Base-by-base conservation (phyloP, 495 filamentous ascomycete genomes). In the Chaetomium cochliodes region DNA sequence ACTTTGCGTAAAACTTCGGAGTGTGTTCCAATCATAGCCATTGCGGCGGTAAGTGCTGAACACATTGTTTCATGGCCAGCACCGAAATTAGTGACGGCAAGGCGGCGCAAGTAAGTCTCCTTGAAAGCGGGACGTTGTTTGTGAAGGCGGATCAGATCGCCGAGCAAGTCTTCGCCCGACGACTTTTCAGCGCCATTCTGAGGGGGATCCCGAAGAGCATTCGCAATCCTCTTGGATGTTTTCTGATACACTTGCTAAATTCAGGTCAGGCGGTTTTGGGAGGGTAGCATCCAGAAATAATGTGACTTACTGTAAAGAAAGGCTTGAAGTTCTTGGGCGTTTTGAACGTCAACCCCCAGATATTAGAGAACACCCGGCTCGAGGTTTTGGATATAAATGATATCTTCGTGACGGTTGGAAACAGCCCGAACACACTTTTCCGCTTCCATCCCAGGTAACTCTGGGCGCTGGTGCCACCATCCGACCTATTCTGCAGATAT, bases 61-160 rank as follows among this genome's bases (percentile, higher is more conserved):
- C 72, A 83, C 77, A 70, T 81, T 60, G 73, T 82, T 55, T 82
- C 80, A 56, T 80, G 79, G 1, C 79, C 80, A 0, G 79, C 80
- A 2, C 76, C 74, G 64, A 82, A 83, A 78, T 76, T 84, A 63
- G 71, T 85, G 69, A 72, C 74, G 47, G 70, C 75, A 64, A 76
- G 80, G 46, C 75, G 81, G 69, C 74, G 80, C 69, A 77, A 64
- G 64, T 79, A 80, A 0, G 58, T 60, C 28, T 79, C 76, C 0
- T 67, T 79, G 52, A 79, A 74, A 13, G 68, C 69, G 0, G 74
- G 72, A 20, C 69, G 75, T 16, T 69, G 68, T 15, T 65, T 60
- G 51, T 79, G 76, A 1, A 78, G 68, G 15, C 67, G 65, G 25
- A 81, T 74, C 20, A 81, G 57, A 28, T 80, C 78, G 3, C 60